Base-by-base conservation (phyloP, 257 asterid genomes). In the Misopates orontium region DNA sequence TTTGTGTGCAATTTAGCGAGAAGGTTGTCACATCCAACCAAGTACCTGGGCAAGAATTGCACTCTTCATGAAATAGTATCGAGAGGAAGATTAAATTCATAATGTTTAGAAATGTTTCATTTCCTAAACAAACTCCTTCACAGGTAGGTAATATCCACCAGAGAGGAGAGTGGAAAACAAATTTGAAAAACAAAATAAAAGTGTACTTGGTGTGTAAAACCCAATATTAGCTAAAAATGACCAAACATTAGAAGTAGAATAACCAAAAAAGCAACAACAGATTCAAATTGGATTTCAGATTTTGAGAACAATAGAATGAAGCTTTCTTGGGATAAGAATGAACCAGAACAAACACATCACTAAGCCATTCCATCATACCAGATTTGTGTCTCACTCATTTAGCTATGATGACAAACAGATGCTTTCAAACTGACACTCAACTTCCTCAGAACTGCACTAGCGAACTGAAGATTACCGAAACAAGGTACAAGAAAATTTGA, bases 1-100 rank as follows among this genome's bases (percentile, higher is more conserved):
- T 84, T 82, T 18, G 97, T 84, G 75, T 93, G 97, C 80, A 93
- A 77, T 73, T 88, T 82, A 73, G 99, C 95, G 56, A 93, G 92
- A 47, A 79, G 40, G 77, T 88, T 86, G 73, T 93, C 97, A 60
- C 97, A 93, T 41, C 99, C 96, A 72, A 90, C 83, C 77, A 88
- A 84, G 71, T 93, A 93, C 80, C 99, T 93, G 84, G n/a, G 10
- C 42, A 69, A 60, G 70, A 60, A 71, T 57, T 6, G 15, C 28
- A 66, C 13, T 44, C 56, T 17, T 62, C 16, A 42, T 48, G 25
- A 62, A 63, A 17, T 23, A 54, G 41, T 59, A 24, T 62, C 57
- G 39, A 10, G 12, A 47, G 36, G 16, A 56, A 55, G 4, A 19
- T n/a, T 14, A 47, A 21, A 15, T n/a, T 45, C 19, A 59, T 12